phyloP scores from a whole-genome alignment of 176 grass and related monocot species.

The Paspalum notatum region DNA sequence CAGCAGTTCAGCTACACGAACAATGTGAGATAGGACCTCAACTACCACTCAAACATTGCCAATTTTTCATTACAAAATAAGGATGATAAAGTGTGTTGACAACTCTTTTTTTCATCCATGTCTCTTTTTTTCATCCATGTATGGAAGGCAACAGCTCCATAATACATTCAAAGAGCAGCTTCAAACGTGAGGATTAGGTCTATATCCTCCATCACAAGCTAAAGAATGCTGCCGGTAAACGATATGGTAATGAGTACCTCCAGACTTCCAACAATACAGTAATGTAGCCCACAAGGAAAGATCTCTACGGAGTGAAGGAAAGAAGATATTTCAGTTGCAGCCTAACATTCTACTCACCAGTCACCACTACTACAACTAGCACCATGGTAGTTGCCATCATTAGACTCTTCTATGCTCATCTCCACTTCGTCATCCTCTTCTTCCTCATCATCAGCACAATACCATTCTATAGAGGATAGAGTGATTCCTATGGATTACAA shows the following conservation, averaged over 20 bases:
- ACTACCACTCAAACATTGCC: not conserved
- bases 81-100: not conserved
- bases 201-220: not conserved
- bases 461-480: slow-evolving; percentile 19
- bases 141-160: not conserved
- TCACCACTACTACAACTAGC: not conserved
- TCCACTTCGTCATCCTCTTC: not conserved
- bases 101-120: not conserved
- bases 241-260: not conserved
- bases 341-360: not conserved
- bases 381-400: not conserved
- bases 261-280: not conserved
- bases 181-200: not conserved
- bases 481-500: not conserved
- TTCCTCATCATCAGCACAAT: not conserved
- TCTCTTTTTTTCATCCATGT: not conserved
- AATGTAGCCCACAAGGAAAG: not conserved
- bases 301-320: not conserved
- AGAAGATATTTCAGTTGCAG: not conserved
- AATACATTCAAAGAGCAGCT: not conserved
- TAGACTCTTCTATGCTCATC: not conserved
- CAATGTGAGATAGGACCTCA: too few species aligned
- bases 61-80: too few species aligned
- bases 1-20: too few species aligned
- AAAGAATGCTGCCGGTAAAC: not conserved